These are phyloP conservation scores for Berkeleyomyces basicola DNA, from an alignment of 2,329 filamentous ascomycete species.

Conservation along the genomic window DNA sequence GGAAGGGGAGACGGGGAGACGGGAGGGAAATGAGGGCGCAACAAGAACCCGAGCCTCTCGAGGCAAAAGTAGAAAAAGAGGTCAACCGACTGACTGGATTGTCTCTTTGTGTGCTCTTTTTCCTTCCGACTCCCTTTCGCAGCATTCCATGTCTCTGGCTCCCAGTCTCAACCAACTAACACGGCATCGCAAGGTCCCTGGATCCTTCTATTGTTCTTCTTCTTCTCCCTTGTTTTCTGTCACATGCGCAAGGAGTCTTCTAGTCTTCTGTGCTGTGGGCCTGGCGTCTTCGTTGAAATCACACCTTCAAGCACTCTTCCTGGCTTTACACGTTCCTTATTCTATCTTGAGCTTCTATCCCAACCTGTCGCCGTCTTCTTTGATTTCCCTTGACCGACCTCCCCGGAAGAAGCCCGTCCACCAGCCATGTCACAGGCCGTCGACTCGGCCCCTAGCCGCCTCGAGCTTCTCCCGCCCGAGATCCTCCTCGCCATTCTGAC, in stretches of 20 bases:
- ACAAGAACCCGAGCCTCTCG: not conserved
- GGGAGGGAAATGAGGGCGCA: not conserved
- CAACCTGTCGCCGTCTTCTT: not conserved
- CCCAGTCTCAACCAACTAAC: not conserved
- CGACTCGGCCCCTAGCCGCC: not conserved
- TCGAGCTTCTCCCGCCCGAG: slow-evolving; percentile 11
- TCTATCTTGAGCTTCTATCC: not conserved
- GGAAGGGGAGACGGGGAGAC: not conserved
- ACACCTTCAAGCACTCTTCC: not conserved
- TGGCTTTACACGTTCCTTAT: not conserved
- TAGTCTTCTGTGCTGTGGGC: not conserved
- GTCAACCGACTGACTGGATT: not conserved
- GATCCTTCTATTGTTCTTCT: not conserved
- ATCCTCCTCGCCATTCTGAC: slow-evolving; percentile 6
- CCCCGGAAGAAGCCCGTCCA: not conserved
- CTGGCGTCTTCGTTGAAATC: not conserved
- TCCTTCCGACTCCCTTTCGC: not conserved
- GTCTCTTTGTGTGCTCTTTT: not conserved
- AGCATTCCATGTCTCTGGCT: not conserved
- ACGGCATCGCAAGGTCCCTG: not conserved
- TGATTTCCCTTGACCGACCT: not conserved
- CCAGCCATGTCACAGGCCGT: not conserved
- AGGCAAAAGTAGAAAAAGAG: not conserved
- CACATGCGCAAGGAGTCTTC: not conserved
- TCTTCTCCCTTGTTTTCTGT: not conserved